These are phyloP conservation scores for Dictyostelium capitatum DNA, from an alignment of 78 protist species.

Conservation along the genomic window DNA sequence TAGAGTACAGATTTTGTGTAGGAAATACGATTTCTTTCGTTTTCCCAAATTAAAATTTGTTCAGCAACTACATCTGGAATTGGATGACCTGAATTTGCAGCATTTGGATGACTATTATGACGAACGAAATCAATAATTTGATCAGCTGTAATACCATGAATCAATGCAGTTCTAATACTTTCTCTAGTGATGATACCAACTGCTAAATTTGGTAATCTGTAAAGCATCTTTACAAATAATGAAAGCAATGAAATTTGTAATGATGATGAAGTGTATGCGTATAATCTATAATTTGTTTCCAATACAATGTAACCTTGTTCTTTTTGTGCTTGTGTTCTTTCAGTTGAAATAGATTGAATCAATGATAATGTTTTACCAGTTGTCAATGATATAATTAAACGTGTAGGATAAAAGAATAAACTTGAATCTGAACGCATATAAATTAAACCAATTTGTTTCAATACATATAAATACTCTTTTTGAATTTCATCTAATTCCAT, in stretches of 20 bases:
- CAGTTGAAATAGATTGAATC: conserved; percentile 6
- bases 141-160: conserved; percentile 78
- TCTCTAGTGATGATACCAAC: conserved; percentile 73
- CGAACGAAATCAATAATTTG: conserved; percentile 55
- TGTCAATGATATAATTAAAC: conserved; percentile 62
- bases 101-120: conserved; percentile 67
- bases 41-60: conserved; percentile 62
- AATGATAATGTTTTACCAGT: conserved; percentile 57
- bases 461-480: not conserved
- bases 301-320: conserved; percentile 60
- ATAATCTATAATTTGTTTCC: conserved; percentile 59
- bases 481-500: not conserved
- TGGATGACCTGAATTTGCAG: conserved; percentile 14
- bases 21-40: conserved; percentile 41
- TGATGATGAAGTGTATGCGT: conserved; percentile 67
- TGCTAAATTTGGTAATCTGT: conserved; percentile 59
- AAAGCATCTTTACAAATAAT: conserved; percentile 67
- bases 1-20: conserved; percentile 49
- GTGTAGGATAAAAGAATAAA: conserved; percentile 50
- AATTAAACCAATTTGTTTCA: conserved; percentile 50
- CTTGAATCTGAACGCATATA: conserved; percentile 26
- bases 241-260: conserved; percentile 45
- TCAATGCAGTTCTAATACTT: conserved; percentile 48
- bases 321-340: conserved; percentile 8
- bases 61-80: conserved; percentile 65